Conservation (phyloP, 768 basidiomycete genomes). For the Mycena polygramma region DNA sequence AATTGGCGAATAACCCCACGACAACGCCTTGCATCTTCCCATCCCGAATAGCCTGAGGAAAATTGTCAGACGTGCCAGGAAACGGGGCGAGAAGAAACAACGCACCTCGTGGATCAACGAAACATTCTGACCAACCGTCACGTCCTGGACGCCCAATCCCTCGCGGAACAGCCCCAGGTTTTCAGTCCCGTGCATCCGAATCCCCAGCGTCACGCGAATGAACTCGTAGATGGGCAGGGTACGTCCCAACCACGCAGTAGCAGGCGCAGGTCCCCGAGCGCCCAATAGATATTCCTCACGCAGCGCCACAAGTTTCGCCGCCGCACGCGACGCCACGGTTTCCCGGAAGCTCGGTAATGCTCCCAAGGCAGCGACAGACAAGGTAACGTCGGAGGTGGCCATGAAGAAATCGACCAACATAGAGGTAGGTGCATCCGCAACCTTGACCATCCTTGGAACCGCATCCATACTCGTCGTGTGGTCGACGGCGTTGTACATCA, state of each 20-base stretch:
- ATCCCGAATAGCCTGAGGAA: conserved; percentile 61
- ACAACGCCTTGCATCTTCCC: conserved; percentile 62
- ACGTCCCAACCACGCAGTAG: conserved; percentile 73
- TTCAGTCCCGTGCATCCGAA: conserved; percentile 84
- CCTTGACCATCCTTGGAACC: conserved; percentile 72
- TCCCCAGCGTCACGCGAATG: conserved; percentile 75
- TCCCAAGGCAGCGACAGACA: conserved; percentile 49
- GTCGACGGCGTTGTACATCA: conserved; percentile 67
- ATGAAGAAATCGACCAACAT: conserved; percentile 75
- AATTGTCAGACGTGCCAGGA: neutral
- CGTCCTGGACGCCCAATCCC: conserved; percentile 76
- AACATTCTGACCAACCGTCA: conserved; percentile 78
- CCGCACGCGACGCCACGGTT: conserved; percentile 62
- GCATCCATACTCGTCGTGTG: conserved; percentile 81
- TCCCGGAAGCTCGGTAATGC: conserved; percentile 68
- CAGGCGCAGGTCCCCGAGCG: conserved; percentile 72
- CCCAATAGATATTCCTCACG: conserved; percentile 71
- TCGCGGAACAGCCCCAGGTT: conserved; percentile 72
- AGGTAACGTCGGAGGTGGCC: conserved; percentile 43
- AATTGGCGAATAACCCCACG: conserved; percentile 52
- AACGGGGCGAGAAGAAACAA: conserved; percentile 41
- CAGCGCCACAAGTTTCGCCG: conserved; percentile 60
- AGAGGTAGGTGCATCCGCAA: conserved; percentile 69
- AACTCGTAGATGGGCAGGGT: conserved; percentile 84
- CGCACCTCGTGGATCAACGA: conserved; percentile 81